Evolutionary conservation across 2,329 filamentous ascomycete genomes (phyloP).

Genomic region (Aureobasidium sp.): DNA sequence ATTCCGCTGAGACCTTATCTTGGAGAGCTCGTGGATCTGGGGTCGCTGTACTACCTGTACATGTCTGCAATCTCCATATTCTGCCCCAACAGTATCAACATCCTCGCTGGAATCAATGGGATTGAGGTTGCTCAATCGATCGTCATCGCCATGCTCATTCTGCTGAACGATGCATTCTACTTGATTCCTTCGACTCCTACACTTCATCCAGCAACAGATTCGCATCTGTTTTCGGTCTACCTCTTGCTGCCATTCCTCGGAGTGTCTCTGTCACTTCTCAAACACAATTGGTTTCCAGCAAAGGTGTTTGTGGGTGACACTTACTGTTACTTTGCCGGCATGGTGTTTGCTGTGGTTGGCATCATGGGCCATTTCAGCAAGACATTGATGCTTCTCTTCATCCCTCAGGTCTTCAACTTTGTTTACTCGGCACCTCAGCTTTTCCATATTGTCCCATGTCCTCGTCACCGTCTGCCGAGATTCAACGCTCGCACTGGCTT

Average conservation of each 20-base stretch:
- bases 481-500: conserved; percentile 82
- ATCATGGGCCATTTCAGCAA: conserved; percentile 98
- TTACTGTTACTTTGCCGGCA: conserved; percentile 98
- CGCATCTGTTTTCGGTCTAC: conserved; percentile 92
- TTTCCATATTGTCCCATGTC: conserved; percentile 83
- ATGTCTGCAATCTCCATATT: conserved; percentile 97
- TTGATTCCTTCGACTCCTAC: conserved; percentile 58
- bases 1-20: conserved; percentile 77
- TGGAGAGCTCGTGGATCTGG: conserved; percentile 76
- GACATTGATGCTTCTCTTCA: conserved; percentile 80
- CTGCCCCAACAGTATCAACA: conserved; percentile 98
- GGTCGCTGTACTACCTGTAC: conserved; percentile 76
- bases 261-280: conserved; percentile 77
- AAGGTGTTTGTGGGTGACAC: conserved; percentile 96
- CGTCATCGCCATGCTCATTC: conserved; percentile 76
- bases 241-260: conserved; percentile 90
- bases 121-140: conserved; percentile 94
- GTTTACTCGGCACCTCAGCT: conserved; percentile 87
- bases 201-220: conserved; percentile 89
- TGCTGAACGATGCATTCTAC: conserved; percentile 83
- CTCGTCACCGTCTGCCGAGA: conserved; percentile 79
- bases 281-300: conserved; percentile 93
- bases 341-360: conserved; percentile 96
- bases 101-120: conserved; percentile 97
- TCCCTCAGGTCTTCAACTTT: conserved; percentile 96